phyloP scores from a whole-genome alignment of 2,329 filamentous ascomycete species.

The Periconia sp. region DNA sequence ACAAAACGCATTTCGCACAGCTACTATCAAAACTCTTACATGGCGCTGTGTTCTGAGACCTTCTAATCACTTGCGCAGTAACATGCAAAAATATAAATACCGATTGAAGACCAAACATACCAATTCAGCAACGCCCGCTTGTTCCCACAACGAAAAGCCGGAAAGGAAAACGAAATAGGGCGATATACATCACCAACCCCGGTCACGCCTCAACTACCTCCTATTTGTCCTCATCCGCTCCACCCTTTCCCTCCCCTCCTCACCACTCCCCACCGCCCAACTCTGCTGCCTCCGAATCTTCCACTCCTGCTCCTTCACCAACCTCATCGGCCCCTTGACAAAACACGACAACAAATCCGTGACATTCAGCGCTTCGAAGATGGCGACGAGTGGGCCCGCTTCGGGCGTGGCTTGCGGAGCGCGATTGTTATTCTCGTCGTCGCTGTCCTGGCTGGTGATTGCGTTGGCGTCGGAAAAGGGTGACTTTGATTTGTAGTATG shows the following conservation, averaged over 20 bases:
- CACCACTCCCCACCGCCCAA: slow-evolving; percentile 2
- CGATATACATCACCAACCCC: not conserved
- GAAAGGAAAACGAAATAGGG: no score
- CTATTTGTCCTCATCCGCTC: not conserved
- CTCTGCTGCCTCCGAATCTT: slow-evolving; percentile 23
- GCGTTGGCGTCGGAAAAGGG: no score
- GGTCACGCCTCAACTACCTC: not conserved
- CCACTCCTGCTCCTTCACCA: slow-evolving; percentile 30
- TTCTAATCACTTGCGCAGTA: no score
- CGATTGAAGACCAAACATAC: no score
- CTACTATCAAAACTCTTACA: no score
- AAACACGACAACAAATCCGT: slow-evolving; percentile 30
- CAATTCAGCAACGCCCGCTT: no score
- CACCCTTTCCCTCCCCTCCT: not conserved
- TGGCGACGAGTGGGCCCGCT: slow-evolving; percentile 20
- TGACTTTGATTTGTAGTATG: slow-evolving; percentile 18
- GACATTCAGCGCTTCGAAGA: slow-evolving; percentile 31
- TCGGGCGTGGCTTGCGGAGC: slow-evolving; percentile 10
- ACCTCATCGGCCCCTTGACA: slow-evolving; percentile 32
- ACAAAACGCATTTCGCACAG: no score
- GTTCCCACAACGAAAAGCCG: no score
- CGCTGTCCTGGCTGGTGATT: no score
- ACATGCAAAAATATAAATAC: no score
- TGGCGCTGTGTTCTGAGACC: no score
- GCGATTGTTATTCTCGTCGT: not conserved